Base-by-base conservation (phyloP, 208 protist genomes). In the Lotmaria passim region DNA sequence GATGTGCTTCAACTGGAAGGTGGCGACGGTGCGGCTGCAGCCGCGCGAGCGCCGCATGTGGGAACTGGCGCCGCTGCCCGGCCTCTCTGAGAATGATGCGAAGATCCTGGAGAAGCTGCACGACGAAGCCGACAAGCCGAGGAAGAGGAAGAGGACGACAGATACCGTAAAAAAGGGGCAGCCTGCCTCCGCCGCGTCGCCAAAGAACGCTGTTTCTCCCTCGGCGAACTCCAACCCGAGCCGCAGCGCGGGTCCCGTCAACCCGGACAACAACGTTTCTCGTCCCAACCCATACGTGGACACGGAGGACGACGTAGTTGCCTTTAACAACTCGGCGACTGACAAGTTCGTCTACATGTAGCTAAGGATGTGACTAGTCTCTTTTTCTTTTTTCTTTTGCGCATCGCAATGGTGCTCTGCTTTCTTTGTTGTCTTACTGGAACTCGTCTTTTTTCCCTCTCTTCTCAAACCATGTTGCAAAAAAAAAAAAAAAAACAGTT, bases 21-120 rank as follows among this genome's bases (percentile, higher is more conserved):
- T 38, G 15, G 24, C 39, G 1, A 36, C 67, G 26, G 38, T 63
- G 17, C 33, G 41, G 14, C 57, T 73, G 67, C 57, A 63, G 46
- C 56, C 67, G 19, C 67, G 47, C 19, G 67, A 73, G 50, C 48
- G 46, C n/a, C 39, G 58, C 30, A 63, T 73, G 67, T 73, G 67
- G 67, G 67, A 73, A 48, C 47, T 46, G 47, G 34, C 56, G 48
- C 57, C 52, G 44, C 51, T 57, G 21, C 38, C 7, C 39, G 21
- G 14, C 7, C 14, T 62, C 24, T 44, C 36, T 7, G 17, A 4
- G 14, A 11, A n/a, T 10, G 47, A 39, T 17, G 19, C 33, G 11
- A 41, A 26, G 11, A 5, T 59, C 24, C 31, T 73, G 26, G 46
- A 58, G 21, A 65, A 57, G 47, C 43, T 73, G 38, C 28, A 61